A percentile compares a stretch with the other conserved stretches of the same genome.
Conservation (phyloP, 2,329 filamentous ascomycete genomes). For the Colletotrichum scovillei region DNA sequence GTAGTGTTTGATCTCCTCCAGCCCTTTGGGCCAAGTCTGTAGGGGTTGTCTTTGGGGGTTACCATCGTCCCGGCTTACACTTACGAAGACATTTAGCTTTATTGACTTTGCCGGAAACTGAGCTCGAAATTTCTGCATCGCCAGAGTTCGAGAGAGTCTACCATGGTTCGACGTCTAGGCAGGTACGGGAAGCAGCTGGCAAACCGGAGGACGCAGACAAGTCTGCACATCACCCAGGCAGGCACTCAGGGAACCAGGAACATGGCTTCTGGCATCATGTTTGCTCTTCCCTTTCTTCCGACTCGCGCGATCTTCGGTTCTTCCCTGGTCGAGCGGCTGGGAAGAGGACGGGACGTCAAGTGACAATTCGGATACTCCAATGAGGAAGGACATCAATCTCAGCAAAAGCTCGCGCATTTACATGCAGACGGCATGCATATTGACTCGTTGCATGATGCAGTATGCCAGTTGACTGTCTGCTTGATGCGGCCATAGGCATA, state of each 20-base stretch:
- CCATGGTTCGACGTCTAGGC: constrained; percentile 4
- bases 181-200: constrained; percentile 8
- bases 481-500: constrained; percentile 25
- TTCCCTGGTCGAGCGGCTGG: constrained; percentile 11
- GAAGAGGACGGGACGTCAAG: not conserved
- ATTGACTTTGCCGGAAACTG: not conserved
- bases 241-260: constrained; percentile 10
- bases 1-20: constrained; percentile 33
- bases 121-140: not conserved
- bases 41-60: constrained; percentile 7
- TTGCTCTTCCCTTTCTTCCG: constrained; percentile 26
- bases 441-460: constrained; percentile 33
- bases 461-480: constrained; percentile 23
- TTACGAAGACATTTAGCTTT: not conserved
- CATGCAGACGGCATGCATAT: constrained; percentile 32
- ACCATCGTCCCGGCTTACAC: not conserved
- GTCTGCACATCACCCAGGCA: not conserved
- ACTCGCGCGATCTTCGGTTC: constrained; percentile 34
- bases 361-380: constrained; percentile 19
- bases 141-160: not conserved
- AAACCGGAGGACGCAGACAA: constrained; percentile 16
- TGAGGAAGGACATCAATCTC: constrained; percentile 12
- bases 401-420: constrained; percentile 16
- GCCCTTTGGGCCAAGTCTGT: not conserved
- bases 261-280: constrained; percentile 15